These are phyloP conservation scores for Symbiotaphrina buchneri DNA, from an alignment of 495 filamentous ascomycete genomes.

Conservation along the genomic window DNA sequence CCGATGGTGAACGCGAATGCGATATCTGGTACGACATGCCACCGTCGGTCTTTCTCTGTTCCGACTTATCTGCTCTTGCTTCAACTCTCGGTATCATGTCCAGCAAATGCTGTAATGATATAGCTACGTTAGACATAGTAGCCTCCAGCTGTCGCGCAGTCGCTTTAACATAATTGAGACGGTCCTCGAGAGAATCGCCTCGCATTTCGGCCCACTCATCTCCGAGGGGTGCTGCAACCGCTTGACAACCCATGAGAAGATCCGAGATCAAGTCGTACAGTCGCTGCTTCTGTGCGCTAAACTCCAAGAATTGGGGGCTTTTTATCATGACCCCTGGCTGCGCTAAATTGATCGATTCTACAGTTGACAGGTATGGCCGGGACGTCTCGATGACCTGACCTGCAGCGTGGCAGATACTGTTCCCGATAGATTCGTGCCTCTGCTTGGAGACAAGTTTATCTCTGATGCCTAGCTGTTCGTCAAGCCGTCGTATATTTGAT, in stretches of 20 bases:
- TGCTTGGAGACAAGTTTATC: conserved; percentile 54
- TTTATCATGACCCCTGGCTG: conserved; percentile 50
- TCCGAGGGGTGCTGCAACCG: conserved; percentile 64
- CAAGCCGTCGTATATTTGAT: conserved; percentile 59
- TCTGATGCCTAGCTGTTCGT: conserved; percentile 54
- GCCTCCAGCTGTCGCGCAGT: conserved; percentile 64
- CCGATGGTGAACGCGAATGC: conserved; percentile 24
- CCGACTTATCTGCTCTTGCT: conserved; percentile 3
- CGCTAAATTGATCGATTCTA: conserved; percentile 75
- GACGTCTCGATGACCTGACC: conserved; percentile 65
- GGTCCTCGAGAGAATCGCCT: conserved; percentile 80
- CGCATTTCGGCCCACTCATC: conserved; percentile 89
- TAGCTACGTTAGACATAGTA: conserved; percentile 67
- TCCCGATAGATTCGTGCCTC: conserved; percentile 48
- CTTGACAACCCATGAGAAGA: conserved; percentile 66
- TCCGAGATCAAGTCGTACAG: conserved; percentile 86
- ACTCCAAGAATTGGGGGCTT: conserved; percentile 71
- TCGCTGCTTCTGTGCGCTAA: conserved; percentile 72
- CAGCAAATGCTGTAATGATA: conserved; percentile 66
- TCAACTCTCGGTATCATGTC: conserved; percentile 41
- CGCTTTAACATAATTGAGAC: conserved; percentile 51
- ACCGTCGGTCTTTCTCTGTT: conserved; percentile 15
- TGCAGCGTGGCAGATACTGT: conserved; percentile 49
- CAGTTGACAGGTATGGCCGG: conserved; percentile 63
- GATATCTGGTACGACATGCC: conserved; percentile 11